Evolutionary conservation across 208 protist species (phyloP).

Genomic region (Trypanosoma vivax): DNA sequence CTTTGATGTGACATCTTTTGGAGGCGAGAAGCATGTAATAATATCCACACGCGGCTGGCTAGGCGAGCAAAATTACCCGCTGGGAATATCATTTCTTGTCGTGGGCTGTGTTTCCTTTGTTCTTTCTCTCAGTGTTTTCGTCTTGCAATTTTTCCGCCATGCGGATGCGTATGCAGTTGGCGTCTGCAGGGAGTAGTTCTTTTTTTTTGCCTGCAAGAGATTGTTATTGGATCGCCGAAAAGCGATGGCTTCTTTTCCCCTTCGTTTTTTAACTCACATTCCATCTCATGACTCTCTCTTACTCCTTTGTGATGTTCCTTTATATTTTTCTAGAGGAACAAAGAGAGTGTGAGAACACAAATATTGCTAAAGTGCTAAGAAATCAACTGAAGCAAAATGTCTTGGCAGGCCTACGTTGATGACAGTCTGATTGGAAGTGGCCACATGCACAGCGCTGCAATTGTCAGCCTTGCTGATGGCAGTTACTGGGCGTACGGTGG

Average conservation of each 20-base stretch:
- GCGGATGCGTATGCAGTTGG: neutral
- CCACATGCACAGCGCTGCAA: conserved; percentile 83
- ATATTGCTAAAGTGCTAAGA: conserved; percentile 6
- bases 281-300: no score
- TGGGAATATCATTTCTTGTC: conserved; percentile 86
- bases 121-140: conserved; percentile 58
- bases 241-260: no score
- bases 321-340: conserved; percentile 1
- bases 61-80: conserved; percentile 88
- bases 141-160: conserved; percentile 11
- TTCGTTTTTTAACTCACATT: no score
- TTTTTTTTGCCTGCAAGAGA: neutral
- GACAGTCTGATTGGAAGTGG: conserved; percentile 82
- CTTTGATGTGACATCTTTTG: conserved; percentile 68
- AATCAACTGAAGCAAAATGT: conserved; percentile 47
- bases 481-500: conserved; percentile 88
- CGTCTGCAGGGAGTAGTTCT: neutral
- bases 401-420: conserved; percentile 85
- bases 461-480: conserved; percentile 71
- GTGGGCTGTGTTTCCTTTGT: conserved; percentile 78
- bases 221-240: no score
- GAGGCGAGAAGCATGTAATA: conserved; percentile 85
- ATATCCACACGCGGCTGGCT: conserved; percentile 78
- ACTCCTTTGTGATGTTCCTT: no score
- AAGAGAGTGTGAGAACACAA: neutral